Evolutionary conservation across 371 early-diverging fungal species (phyloP).

Genomic region (Mucor plumbeus): DNA sequence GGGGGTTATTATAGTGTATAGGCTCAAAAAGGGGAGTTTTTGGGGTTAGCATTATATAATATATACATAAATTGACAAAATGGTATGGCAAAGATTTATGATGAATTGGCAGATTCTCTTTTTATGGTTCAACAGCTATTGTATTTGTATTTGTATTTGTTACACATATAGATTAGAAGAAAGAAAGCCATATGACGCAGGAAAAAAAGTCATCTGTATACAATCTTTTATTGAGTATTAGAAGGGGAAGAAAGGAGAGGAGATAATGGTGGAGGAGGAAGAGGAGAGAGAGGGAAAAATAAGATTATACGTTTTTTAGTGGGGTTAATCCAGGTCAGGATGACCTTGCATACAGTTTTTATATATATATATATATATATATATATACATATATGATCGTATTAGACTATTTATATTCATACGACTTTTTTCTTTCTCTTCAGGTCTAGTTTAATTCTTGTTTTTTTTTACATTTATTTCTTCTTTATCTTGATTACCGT

Average conservation of each 20-base stretch:
- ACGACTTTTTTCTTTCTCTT: neutral
- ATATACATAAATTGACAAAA: neutral
- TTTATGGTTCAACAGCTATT: too few relatives aligned
- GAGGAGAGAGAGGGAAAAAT: neutral
- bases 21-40: neutral
- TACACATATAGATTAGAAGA: neutral
- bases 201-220: neutral
- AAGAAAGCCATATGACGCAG: neutral
- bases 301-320: neutral
- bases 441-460: neutral
- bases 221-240: neutral
- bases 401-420: neutral
- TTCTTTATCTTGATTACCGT: neutral
- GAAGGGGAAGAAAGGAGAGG: neutral
- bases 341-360: slow-evolving; percentile 6
- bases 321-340: slow-evolving; percentile 6
- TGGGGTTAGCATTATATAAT: neutral
- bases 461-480: neutral
- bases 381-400: neutral
- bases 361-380: neutral
- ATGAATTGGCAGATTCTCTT: too few relatives aligned
- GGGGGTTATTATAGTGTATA: neutral
- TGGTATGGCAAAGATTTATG: neutral
- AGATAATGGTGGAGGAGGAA: neutral
- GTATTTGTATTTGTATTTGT: neutral